phyloP scores from a whole-genome alignment of 2,329 filamentous ascomycete species.

The Pseudomassariella vexata region DNA sequence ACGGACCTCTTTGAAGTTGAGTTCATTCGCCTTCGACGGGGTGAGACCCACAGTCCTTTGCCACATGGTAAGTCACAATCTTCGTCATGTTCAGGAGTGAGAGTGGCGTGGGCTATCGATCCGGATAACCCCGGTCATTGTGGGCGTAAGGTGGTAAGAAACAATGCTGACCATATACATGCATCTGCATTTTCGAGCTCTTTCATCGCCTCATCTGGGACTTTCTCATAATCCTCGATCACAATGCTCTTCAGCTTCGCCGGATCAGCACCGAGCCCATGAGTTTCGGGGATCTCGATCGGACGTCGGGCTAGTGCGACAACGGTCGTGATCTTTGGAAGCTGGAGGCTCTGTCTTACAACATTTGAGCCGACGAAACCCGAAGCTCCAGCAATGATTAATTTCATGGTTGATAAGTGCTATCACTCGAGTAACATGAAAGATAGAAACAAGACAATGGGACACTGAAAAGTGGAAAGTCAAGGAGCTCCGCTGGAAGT shows the following conservation, averaged over 20 bases:
- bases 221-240: constrained; percentile 32
- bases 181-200: constrained; percentile 34
- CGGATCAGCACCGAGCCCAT: constrained; percentile 16
- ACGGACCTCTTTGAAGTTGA: constrained; percentile 15
- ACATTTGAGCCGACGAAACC: constrained; percentile 37
- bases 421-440: too few species aligned
- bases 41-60: constrained; percentile 23
- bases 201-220: constrained; percentile 30
- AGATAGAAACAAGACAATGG: too few species aligned
- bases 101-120: too few species aligned
- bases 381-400: constrained; percentile 35
- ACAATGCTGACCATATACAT: constrained; percentile 22
- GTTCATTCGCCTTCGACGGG: constrained; percentile 13
- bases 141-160: too few species aligned
- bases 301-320: constrained; percentile 34
- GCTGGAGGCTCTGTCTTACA: constrained; percentile 33
- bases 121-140: too few species aligned
- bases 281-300: constrained; percentile 18
- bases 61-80: too few species aligned
- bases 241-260: constrained; percentile 34
- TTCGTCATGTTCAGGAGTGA: too few species aligned
- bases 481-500: too few species aligned
- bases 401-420: too few species aligned
- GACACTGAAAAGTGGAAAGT: too few species aligned
- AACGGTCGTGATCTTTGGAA: constrained; percentile 30